phyloP scores from a whole-genome alignment of 257 asterid species.

The Solanum acaule region DNA sequence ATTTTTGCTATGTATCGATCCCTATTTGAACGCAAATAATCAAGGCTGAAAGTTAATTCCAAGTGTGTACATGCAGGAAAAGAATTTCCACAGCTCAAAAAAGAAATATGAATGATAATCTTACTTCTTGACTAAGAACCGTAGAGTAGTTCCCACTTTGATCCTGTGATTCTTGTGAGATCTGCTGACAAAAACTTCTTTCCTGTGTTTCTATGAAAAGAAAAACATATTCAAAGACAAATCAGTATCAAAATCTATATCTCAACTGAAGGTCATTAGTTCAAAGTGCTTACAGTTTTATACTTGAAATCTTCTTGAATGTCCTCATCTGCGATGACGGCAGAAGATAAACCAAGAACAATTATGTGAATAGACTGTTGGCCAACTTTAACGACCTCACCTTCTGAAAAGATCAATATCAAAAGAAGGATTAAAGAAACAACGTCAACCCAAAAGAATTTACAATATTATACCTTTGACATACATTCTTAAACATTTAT shows the following conservation, averaged over 20 bases:
- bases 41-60: no score
- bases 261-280: neutral
- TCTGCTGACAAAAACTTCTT: conserved; percentile 46
- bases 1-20: neutral
- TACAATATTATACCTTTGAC: neutral
- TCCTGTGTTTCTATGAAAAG: conserved; percentile 45
- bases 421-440: neutral
- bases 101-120: neutral
- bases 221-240: neutral
- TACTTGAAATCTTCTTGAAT: conserved; percentile 54
- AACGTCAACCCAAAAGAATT: neutral
- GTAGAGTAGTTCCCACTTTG: conserved; percentile 51
- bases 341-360: conserved; percentile 74
- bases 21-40: neutral
- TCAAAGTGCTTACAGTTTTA: conserved; percentile 32
- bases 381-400: conserved; percentile 62
- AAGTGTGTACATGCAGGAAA: neutral
- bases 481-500: neutral
- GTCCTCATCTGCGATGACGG: conserved; percentile 47
- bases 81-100: neutral
- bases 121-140: conserved; percentile 65
- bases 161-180: conserved; percentile 51
- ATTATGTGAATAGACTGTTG: conserved; percentile 48
- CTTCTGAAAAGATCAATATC: conserved; percentile 33
- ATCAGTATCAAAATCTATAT: neutral